Evolutionary conservation across 1,139 yeast species (phyloP).

Genomic region (Candida tetrigidarum): DNA sequence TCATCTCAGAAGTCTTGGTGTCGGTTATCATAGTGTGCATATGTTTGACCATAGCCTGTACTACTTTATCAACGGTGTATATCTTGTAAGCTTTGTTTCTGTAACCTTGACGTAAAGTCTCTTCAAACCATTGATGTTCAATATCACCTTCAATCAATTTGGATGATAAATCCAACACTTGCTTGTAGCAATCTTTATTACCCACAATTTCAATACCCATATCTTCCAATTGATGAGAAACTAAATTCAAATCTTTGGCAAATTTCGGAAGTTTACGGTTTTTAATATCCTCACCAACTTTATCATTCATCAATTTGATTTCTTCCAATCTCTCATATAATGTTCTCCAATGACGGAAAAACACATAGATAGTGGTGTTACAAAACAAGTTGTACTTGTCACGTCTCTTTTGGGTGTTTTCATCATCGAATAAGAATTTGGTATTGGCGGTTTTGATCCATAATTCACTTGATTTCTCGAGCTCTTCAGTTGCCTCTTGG

Average conservation of each 20-base stretch:
- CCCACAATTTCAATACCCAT: slow-evolving; percentile 76
- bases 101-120: slow-evolving; percentile 92
- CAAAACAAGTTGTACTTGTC: slow-evolving; percentile 78
- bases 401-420: slow-evolving; percentile 32
- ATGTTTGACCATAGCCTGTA: slow-evolving; percentile 89
- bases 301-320: slow-evolving; percentile 67
- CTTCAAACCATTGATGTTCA: slow-evolving; percentile 97
- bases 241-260: slow-evolving; percentile 84
- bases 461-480: slow-evolving; percentile 64
- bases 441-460: slow-evolving; percentile 61
- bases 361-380: slow-evolving; percentile 89
- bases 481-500: slow-evolving; percentile 42
- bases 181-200: slow-evolving; percentile 71
- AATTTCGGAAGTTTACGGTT: slow-evolving; percentile 73
- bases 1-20: slow-evolving; percentile 78
- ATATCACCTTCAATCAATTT: slow-evolving; percentile 86
- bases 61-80: slow-evolving; percentile 91
- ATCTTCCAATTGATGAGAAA: slow-evolving; percentile 82
- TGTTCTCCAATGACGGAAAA: slow-evolving; percentile 84
- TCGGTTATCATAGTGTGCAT: slow-evolving; percentile 82
- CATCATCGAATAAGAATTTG: slow-evolving; percentile 32
- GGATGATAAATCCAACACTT: slow-evolving; percentile 72
- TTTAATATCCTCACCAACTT: slow-evolving; percentile 72
- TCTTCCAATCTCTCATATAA: slow-evolving; percentile 80
- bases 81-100: slow-evolving; percentile 91